These are phyloP conservation scores for Hyaloscypha finlandica DNA, from an alignment of 495 filamentous ascomycete species.

Conservation along the genomic window DNA sequence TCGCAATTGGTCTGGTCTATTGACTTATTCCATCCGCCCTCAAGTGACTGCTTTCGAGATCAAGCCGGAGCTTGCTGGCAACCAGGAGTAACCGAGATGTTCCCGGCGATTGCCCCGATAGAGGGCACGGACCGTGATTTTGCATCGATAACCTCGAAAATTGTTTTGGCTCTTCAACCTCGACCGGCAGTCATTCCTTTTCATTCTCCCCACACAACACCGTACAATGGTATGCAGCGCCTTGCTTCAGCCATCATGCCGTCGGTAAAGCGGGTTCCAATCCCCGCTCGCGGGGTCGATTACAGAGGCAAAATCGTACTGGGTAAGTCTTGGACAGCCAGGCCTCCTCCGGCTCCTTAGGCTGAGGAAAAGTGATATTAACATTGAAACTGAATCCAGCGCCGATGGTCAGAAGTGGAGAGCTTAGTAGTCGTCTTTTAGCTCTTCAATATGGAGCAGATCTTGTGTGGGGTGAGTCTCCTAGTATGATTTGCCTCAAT, in stretches of 20 bases:
- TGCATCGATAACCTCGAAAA: background rate
- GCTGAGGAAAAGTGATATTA: background rate
- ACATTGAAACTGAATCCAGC: slow-evolving; percentile 41
- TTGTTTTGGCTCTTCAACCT: background rate
- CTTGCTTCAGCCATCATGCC: slow-evolving; percentile 51
- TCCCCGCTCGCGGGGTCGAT: slow-evolving; percentile 86
- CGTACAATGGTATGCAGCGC: slow-evolving; percentile 33
- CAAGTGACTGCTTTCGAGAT: background rate
- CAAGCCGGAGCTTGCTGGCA: background rate
- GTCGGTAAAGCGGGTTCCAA: slow-evolving; percentile 67
- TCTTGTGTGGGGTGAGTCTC: slow-evolving; percentile 78
- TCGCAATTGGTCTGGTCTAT: slow-evolving; percentile 4
- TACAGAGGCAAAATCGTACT: slow-evolving; percentile 92
- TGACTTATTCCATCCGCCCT: background rate
- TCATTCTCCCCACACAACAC: background rate
- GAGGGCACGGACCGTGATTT: slow-evolving; percentile 8
- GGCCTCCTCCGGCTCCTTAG: no score
- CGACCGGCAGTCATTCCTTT: background rate
- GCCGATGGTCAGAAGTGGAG: slow-evolving; percentile 95
- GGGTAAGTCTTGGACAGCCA: slow-evolving; percentile 33
- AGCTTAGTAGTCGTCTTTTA: slow-evolving; percentile 83
- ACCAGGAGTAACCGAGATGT: background rate
- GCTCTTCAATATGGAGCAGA: slow-evolving; percentile 95
- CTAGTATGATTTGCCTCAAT: background rate
- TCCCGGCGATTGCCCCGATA: slow-evolving; percentile 2